A percentile compares a stretch with the other conserved stretches of the same genome.
Conservation (phyloP, 2,329 filamentous ascomycete genomes). For the Alternaria metachromatica region DNA sequence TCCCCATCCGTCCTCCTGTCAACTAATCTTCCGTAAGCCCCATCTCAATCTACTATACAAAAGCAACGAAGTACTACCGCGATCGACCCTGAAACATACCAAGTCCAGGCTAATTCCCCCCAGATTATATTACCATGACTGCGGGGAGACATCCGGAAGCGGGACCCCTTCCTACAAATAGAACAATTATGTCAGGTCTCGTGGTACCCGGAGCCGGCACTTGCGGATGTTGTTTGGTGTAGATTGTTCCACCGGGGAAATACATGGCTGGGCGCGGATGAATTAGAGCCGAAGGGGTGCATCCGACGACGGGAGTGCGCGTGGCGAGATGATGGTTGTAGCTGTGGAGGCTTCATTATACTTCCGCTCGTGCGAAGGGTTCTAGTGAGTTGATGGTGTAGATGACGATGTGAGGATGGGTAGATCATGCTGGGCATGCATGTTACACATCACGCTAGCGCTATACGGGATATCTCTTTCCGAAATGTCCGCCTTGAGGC, state of each 20-base stretch:
- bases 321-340: background rate
- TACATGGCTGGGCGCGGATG: background rate
- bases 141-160: background rate
- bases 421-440: background rate
- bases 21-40: background rate
- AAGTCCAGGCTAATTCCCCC: slow-evolving; percentile 5
- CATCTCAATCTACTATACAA: background rate
- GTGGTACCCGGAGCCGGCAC: background rate
- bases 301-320: background rate
- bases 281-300: background rate
- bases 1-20: background rate
- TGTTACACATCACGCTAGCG: background rate
- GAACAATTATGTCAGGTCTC: background rate
- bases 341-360: background rate
- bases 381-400: background rate
- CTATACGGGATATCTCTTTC: background rate
- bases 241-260: slow-evolving; percentile 1
- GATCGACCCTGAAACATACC: slow-evolving; percentile 3
- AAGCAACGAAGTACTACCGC: background rate
- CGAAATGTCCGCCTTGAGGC: background rate
- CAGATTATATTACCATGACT: background rate
- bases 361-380: background rate
- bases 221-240: background rate
- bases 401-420: background rate
- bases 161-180: background rate